Evolutionary conservation across 495 filamentous ascomycete genomes (phyloP), one percentile per base, ranked within the genome.

Genomic region (Hypoxylon lienhwacheense): DNA sequence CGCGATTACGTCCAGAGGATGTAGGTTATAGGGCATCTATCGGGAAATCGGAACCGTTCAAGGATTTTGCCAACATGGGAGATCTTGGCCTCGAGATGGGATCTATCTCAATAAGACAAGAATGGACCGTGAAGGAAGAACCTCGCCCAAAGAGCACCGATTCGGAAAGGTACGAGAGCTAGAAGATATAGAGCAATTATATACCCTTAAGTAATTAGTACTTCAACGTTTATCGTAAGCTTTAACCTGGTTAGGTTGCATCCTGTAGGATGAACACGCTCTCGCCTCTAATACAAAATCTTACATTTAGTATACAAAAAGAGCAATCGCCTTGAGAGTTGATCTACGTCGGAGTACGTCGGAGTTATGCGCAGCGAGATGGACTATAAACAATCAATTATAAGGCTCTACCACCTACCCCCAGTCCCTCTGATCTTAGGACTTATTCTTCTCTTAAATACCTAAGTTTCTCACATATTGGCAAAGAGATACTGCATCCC

Each of bases 401-500:
- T n/a, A n/a, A n/a, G n/a, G n/a, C n/a, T n/a, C n/a, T n/a, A n/a
- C n/a, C n/a, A n/a, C n/a, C n/a, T n/a, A n/a, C n/a, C n/a, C n/a
- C n/a, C n/a, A n/a, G n/a, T n/a, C n/a, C n/a, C n/a, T n/a, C n/a
- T n/a, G n/a, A n/a, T n/a, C n/a, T 7, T 12, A 25, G 20, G 7
- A 12, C 10, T 4, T 20, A 11, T 22, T n/a, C n/a, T n/a, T n/a
- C n/a, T n/a, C n/a, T n/a, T n/a, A n/a, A n/a, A n/a, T 15, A 14
- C 21, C 6, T 1, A 25, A 11, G 4, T 41, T 25, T 14, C 15
- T 61, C 39, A 68, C 58, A 82, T 74, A 32, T 77, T 78, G n/a
- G 58, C 44, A n/a, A 82, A 65, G 33, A 83, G 43, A 55, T 81
- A 83, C 64, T 66, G 69, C 34, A 83, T 58, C 1, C 80, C 82